Conservation (phyloP, 208 protist genomes). For the Tritrichomonas foetus region DNA sequence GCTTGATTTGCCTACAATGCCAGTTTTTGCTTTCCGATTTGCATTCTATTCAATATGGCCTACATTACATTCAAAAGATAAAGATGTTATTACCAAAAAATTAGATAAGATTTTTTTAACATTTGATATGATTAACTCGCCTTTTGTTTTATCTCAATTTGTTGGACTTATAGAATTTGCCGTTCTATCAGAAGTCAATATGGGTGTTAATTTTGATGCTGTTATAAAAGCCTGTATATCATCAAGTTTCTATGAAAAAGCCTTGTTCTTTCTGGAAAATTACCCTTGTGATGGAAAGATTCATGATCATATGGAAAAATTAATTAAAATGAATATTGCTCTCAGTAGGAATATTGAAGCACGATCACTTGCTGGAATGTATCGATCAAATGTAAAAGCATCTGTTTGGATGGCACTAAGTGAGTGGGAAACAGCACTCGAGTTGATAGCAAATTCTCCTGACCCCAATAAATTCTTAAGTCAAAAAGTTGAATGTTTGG, state of each 20-base stretch:
- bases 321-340: not conserved
- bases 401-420: not conserved
- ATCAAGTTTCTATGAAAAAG: not conserved
- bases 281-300: not conserved
- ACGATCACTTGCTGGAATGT: not conserved
- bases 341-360: not conserved
- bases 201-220: not conserved
- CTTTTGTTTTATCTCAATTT: not conserved
- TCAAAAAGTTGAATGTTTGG: not conserved
- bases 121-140: too few relatives aligned
- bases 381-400: not conserved
- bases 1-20: not conserved
- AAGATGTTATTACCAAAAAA: not conserved
- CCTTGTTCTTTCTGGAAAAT: not conserved
- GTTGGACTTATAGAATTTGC: not conserved
- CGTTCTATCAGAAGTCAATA: not conserved
- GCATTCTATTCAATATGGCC: not conserved
- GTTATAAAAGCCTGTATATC: not conserved
- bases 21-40: not conserved
- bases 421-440: slow-evolving; percentile 18
- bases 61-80: not conserved
- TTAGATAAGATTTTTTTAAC: not conserved
- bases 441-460: not conserved
- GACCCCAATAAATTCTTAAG: not conserved
- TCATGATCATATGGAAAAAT: not conserved